Conservation (phyloP, 2,329 filamentous ascomycete species). For the Colletotrichum karsti region DNA sequence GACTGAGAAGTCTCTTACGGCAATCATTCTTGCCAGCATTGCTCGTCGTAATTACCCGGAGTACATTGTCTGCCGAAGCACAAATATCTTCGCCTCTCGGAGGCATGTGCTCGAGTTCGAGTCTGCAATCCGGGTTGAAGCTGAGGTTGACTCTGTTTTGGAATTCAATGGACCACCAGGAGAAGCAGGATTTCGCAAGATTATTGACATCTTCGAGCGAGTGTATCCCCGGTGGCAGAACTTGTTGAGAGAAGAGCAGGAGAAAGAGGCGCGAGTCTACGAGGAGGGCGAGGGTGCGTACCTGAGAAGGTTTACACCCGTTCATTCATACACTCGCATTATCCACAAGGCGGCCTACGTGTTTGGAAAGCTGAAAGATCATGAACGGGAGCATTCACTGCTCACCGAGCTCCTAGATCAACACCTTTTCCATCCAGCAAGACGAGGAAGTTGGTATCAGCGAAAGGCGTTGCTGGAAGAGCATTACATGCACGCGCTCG, state of each 20-base stretch:
- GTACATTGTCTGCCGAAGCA: constrained; percentile 89
- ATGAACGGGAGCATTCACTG: constrained; percentile 79
- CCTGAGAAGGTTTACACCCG: constrained; percentile 86
- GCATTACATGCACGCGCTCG: constrained; percentile 83
- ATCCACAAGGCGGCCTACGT: constrained; percentile 86
- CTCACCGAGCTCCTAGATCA: constrained; percentile 81
- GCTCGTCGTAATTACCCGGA: constrained; percentile 86
- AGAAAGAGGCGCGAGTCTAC: constrained; percentile 80
- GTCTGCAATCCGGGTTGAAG: constrained; percentile 82
- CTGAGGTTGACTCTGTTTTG: constrained; percentile 80
- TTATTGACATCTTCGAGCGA: constrained; percentile 77
- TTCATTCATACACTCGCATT: constrained; percentile 92
- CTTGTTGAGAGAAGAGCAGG: constrained; percentile 77
- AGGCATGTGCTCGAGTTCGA: constrained; percentile 86
- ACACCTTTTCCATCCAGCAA: constrained; percentile 82
- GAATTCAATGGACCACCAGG: constrained; percentile 80
- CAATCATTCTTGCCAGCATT: constrained; percentile 92
- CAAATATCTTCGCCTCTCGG: constrained; percentile 86
- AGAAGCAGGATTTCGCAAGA: constrained; percentile 69
- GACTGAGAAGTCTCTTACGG: constrained; percentile 96
- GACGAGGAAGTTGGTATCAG: constrained; percentile 93
- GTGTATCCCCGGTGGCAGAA: constrained; percentile 84
- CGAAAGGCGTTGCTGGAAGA: constrained; percentile 94
- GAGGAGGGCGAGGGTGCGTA: constrained; percentile 89
- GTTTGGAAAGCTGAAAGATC: constrained; percentile 82